Conservation (phyloP, 345 rosid species). For the Rubroshorea leprosula region DNA sequence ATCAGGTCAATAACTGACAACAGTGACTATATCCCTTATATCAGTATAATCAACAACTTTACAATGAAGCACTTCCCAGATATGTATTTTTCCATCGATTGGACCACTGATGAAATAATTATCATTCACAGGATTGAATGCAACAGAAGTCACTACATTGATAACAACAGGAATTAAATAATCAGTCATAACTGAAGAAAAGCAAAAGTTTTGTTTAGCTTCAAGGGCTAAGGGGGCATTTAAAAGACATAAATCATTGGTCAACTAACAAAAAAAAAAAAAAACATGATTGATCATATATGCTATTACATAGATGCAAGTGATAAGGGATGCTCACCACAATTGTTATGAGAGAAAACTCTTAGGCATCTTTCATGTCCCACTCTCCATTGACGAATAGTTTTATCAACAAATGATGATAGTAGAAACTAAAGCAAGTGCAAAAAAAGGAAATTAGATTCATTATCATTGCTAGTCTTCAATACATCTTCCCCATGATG, state of each 20-base stretch:
- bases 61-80: slow-evolving; percentile 31
- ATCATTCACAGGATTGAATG: slow-evolving; percentile 50
- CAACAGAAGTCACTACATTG: slow-evolving; percentile 41
- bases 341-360: slow-evolving; percentile 36
- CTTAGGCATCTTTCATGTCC: slow-evolving; percentile 33
- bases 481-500: slow-evolving; percentile 18
- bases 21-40: slow-evolving; percentile 37
- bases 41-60: slow-evolving; percentile 46
- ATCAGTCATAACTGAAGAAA: neutral
- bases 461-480: slow-evolving; percentile 28
- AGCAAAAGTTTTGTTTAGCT: no score
- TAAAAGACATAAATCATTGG: neutral
- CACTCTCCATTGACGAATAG: slow-evolving; percentile 50
- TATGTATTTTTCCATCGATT: slow-evolving; percentile 48
- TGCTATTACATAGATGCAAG: no score
- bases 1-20: slow-evolving; percentile 37
- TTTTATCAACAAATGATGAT: slow-evolving; percentile 49
- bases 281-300: no score
- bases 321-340: slow-evolving; percentile 36
- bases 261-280: neutral
- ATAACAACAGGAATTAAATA: neutral
- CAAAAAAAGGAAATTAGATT: no score
- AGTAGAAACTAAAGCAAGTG: slow-evolving; percentile 32
- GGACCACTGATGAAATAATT: slow-evolving; percentile 53
- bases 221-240: slow-evolving; percentile 13